These are phyloP conservation scores for Hapsidospora chrysogenum DNA, from an alignment of 495 filamentous ascomycete species.

Conservation along the genomic window DNA sequence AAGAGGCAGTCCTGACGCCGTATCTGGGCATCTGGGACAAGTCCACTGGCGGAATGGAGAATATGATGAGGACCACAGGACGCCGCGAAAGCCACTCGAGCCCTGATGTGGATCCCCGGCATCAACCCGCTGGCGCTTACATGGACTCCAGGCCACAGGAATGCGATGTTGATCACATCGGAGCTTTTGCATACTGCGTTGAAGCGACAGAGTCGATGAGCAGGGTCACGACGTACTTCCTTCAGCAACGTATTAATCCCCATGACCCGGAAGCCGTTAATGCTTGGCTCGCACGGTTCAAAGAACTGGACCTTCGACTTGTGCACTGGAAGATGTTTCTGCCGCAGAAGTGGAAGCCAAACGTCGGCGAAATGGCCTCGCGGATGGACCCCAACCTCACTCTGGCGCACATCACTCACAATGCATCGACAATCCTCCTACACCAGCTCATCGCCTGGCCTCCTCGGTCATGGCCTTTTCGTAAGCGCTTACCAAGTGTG, in stretches of 20 bases:
- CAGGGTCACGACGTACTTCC: constrained; percentile 19
- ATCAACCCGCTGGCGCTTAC: constrained; percentile 7
- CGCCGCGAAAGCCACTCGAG: too few relatives aligned
- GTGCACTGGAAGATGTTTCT: constrained; percentile 27
- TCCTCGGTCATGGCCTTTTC: constrained; percentile 15
- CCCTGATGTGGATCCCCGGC: too few relatives aligned
- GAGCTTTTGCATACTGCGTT: constrained; percentile 25
- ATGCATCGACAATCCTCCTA: constrained; percentile 25
- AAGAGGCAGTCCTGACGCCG: constrained; percentile 15
- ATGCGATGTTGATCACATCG: constrained; percentile 5
- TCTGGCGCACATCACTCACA: constrained; percentile 28
- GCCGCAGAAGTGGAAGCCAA: constrained; percentile 17
- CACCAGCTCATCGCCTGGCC: constrained; percentile 30
- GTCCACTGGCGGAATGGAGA: constrained; percentile 13
- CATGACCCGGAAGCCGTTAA: constrained; percentile 13
- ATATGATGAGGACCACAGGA: too few relatives aligned
- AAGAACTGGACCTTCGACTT: constrained; percentile 25
- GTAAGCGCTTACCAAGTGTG: constrained; percentile 16
- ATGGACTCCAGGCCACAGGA: not conserved
- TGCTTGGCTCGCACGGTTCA: constrained; percentile 25
- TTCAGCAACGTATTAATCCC: constrained; percentile 20
- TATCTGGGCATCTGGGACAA: constrained; percentile 26
- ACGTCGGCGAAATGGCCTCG: constrained; percentile 12
- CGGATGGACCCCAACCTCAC: constrained; percentile 30
- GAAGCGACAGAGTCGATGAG: constrained; percentile 25